Evolutionary conservation across 2,329 filamentous ascomycete species (phyloP).

Genomic region (Scytalidium sp.): DNA sequence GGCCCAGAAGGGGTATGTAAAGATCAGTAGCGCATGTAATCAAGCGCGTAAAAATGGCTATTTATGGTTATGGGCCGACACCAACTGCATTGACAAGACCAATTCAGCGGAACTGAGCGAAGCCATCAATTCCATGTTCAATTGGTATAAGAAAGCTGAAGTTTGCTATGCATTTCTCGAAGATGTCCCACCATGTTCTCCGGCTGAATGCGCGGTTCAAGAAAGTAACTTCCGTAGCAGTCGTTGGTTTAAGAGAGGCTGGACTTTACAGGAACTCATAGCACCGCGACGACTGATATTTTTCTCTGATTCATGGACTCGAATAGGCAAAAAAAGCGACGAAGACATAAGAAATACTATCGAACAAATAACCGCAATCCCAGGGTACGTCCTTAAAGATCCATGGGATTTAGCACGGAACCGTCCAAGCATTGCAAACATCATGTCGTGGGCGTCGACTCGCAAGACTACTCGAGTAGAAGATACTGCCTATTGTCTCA

Average conservation of each 20-base stretch:
- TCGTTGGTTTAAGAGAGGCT: conserved; percentile 9
- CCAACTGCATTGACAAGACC: conserved; percentile 10
- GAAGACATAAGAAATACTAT: neutral
- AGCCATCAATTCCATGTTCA: neutral
- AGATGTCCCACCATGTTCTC: neutral
- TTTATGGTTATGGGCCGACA: conserved; percentile 9
- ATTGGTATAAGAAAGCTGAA: conserved; percentile 2
- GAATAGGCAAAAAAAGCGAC: conserved; percentile 6
- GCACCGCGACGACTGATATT: conserved; percentile 5
- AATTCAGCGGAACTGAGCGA: conserved; percentile 7
- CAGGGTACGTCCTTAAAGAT: neutral
- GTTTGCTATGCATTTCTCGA: conserved; percentile 10
- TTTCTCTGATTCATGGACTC: conserved; percentile 3
- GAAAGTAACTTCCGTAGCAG: neutral
- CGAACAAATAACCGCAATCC: neutral
- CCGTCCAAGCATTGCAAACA: conserved; percentile 23
- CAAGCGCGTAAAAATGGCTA: conserved; percentile 1
- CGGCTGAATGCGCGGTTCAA: neutral
- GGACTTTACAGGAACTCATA: neutral
- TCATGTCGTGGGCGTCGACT: conserved; percentile 38
- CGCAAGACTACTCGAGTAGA: conserved; percentile 32
- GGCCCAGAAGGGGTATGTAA: neutral
- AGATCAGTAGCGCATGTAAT: neutral
- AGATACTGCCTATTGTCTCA: conserved; percentile 39
- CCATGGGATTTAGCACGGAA: neutral